Base-by-base conservation (phyloP, 208 protist species). In the Trypanosoma brucei region DNA sequence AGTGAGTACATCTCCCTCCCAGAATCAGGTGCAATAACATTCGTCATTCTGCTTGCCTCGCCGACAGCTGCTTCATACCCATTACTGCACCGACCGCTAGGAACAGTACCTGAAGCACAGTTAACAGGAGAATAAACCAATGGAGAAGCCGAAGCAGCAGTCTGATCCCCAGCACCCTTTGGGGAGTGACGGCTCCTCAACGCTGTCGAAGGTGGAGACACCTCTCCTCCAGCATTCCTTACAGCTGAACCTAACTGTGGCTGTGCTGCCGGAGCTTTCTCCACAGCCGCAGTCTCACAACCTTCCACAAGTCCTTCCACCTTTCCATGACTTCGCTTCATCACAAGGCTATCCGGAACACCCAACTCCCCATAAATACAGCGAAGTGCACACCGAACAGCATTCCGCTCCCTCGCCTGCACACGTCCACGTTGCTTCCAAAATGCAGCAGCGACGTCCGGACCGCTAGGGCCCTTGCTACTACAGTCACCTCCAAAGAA, bases 341-440 rank as follows among this genome's bases (percentile, higher is more conserved):
- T 73, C 55, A 82, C 75, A 2, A 92, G 48, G 39, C 46, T 78
- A 3, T 75, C 70, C 1, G 86, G 86, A 1, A 86, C 76, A 37
- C 53, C 67, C 45, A 73, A 70, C 50, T 74, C 33, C 8, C 52
- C 72, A 57, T 87, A 92, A 22, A 89, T 42, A 62, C 82, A 89
- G 14, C 65, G 55, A 34, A 92, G 70, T 33, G 59, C 54, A 3
- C 68, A 51, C 14, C 84, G 78, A 50, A 63, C 49, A 14, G 35
- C 42, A 13, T 22, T 38, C 14, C 38, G 49, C 14, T 64, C 61
- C 9, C 22, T 56, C 30, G 59, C 52, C 36, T 73, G 72, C 6
- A 83, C 62, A 56, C 66, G 66, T 2, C 83, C 83, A 8, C 69
- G 75, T 40, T 55, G 30, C 62, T 76, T 81, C 86, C 86, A 93